These are phyloP conservation scores for Multifurca ochricompacta DNA, from an alignment of 768 basidiomycete species.

Conservation along the genomic window DNA sequence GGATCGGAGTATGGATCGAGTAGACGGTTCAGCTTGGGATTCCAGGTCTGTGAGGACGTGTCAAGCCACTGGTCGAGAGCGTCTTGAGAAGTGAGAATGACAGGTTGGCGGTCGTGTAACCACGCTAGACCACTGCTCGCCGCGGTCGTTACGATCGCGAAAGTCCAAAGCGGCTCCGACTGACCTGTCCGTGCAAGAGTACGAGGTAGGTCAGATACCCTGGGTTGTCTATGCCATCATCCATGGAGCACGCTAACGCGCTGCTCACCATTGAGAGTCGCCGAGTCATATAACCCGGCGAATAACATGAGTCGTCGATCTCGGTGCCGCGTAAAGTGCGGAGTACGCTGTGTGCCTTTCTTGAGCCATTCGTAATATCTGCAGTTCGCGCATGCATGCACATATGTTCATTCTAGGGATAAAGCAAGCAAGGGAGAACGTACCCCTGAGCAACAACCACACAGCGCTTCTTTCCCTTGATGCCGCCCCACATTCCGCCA, in stretches of 20 bases:
- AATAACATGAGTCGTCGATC: constrained; percentile 66
- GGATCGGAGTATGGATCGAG: constrained; percentile 52
- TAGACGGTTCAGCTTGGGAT: constrained; percentile 46
- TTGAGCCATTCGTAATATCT: constrained; percentile 96
- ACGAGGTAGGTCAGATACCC: no score
- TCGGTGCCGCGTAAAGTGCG: constrained; percentile 71
- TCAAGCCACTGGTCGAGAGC: constrained; percentile 76
- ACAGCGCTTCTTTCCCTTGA: constrained; percentile 79
- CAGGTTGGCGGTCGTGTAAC: constrained; percentile 89
- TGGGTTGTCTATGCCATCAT: no score
- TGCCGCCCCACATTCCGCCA: constrained; percentile 77
- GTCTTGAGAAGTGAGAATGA: constrained; percentile 57
- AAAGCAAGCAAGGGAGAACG: constrained; percentile 13
- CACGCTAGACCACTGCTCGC: constrained; percentile 64
- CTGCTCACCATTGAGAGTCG: constrained; percentile 50
- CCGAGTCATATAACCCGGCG: constrained; percentile 81
- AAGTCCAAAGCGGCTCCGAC: constrained; percentile 61
- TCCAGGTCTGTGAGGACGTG: constrained; percentile 61
- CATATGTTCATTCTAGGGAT: neutral
- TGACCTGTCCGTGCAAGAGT: constrained; percentile 45
- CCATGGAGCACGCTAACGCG: neutral
- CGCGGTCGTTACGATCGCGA: constrained; percentile 82
- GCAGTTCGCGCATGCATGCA: neutral
- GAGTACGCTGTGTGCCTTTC: constrained; percentile 69
- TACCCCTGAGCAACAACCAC: constrained; percentile 77